Evolutionary conservation across 371 early-diverging fungal genomes (phyloP).

Genomic region (Mucor mucedo): DNA sequence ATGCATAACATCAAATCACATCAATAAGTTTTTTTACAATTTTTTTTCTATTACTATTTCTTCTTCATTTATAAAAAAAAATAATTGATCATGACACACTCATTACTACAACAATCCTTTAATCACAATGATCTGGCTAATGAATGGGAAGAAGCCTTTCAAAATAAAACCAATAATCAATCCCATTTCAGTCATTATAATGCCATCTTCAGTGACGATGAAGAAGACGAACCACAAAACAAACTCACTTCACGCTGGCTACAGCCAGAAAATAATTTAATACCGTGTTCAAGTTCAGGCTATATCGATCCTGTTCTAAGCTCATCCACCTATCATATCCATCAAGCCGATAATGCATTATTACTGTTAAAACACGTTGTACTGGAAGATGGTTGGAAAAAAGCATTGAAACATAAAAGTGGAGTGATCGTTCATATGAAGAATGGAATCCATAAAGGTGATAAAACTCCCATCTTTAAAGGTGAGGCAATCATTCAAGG

Average conservation of each 20-base stretch:
- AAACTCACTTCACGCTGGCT: constrained; percentile 8
- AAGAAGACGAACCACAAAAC: constrained; percentile 32
- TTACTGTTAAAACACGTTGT: constrained; percentile 44
- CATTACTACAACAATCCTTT: constrained; percentile 8
- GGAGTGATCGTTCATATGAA: constrained; percentile 73
- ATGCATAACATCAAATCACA: background rate
- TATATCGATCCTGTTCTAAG: constrained; percentile 43
- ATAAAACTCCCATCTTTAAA: constrained; percentile 68
- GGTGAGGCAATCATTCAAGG: constrained; percentile 69
- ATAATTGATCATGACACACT: constrained; percentile 10
- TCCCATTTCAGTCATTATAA: constrained; percentile 21
- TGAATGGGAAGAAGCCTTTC: constrained; percentile 32
- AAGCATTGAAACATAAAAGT: constrained; percentile 68
- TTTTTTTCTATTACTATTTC: constrained; percentile 1
- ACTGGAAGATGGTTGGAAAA: constrained; percentile 67
- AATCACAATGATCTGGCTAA: constrained; percentile 24
- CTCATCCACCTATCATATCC: constrained; percentile 46
- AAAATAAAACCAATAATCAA: constrained; percentile 5
- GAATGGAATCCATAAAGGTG: constrained; percentile 46
- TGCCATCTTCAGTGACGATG: constrained; percentile 53
- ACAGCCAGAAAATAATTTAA: background rate
- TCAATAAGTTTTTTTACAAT: background rate
- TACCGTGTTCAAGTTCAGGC: constrained; percentile 8
- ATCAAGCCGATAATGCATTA: constrained; percentile 52
- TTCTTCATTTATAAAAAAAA: constrained; percentile 2